Evolutionary conservation across 2,329 filamentous ascomycete species (phyloP), one percentile per base, ranked within the genome.

Genomic region (Diaporthe citriasiana): DNA sequence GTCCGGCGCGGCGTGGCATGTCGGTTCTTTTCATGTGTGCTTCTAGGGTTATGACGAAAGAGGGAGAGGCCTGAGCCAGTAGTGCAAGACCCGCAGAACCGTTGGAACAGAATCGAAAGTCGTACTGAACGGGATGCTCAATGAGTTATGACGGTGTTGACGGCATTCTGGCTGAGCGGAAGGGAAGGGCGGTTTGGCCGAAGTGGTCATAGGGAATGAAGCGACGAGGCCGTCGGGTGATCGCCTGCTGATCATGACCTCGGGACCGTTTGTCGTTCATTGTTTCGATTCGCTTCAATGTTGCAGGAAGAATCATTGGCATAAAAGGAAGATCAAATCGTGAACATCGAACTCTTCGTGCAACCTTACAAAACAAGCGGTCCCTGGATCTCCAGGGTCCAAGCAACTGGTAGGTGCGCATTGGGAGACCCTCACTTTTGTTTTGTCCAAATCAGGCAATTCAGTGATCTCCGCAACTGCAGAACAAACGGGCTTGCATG

Each of bases 401-500:
- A 25, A 33, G 38, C n/a, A 27, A 17, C 7, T 33, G 7, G 27
- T 25, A 22, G 10, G n/a, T 7, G 17, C 6, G 22, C 12, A 38
- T 65, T 50, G 27, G 42, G 27, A 65, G 60, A 25, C 27, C 19
- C 42, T 25, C 27, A 6, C 51, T 38, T 66, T 47, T 35, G 40
- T 50, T 33, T 50, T 50, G 19, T 25, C 22, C 60, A 66, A 66
- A 30, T 35, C 60, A 25, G 60, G 30, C 42, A 50, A 22, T 66
- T 25, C 27, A 66, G 19, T 51, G 27, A 66, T 66, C 27, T 66
- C 30, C 60, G 25, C 5, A 15, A 9, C 40, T 47, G 42, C 38
- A 63, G 27, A 33, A n/a, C n/a, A n/a, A n/a, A n/a, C 56, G 40
- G 38, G 57, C n/a, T 38, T 57, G 33, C 33, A 4, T 5, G 33